These are phyloP conservation scores for Vitis hybrid DNA, from an alignment of 177 flowering plant species.

Conservation along the genomic window DNA sequence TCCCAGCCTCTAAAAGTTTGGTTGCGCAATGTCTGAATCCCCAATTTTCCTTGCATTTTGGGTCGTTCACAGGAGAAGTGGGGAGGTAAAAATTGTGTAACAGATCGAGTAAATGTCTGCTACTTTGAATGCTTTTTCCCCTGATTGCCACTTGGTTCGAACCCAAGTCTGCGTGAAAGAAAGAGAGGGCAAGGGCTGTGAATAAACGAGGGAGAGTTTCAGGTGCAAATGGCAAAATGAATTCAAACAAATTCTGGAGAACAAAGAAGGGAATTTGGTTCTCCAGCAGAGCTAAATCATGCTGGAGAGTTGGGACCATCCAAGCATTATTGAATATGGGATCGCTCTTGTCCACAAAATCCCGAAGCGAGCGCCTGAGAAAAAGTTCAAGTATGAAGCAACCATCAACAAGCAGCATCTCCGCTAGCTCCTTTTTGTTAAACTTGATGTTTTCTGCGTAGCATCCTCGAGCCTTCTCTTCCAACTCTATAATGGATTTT, in stretches of 20 bases:
- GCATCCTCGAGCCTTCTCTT: conserved; percentile 1
- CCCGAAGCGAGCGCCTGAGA: neutral
- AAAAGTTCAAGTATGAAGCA: conserved; percentile 18
- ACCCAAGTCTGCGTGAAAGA: conserved; percentile 6
- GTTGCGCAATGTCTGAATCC: conserved; percentile 9
- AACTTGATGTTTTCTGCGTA: conserved; percentile 5
- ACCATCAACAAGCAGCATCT: conserved; percentile 16
- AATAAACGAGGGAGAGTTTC: neutral
- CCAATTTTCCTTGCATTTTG: neutral
- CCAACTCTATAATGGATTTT: conserved; percentile 2
- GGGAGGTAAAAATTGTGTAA: conserved; percentile 9
- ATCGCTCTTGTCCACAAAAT: neutral
- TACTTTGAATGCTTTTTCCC: neutral
- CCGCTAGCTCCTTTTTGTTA: neutral
- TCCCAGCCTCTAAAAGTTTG: conserved; percentile 8
- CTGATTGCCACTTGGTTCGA: neutral
- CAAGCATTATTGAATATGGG: conserved; percentile 4
- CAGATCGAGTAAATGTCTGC: conserved; percentile 10
- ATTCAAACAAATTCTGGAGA: conserved; percentile 8
- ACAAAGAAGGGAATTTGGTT: conserved; percentile 20
- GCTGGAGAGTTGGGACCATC: neutral
- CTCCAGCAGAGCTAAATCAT: conserved; percentile 12
- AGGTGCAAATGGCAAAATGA: neutral
- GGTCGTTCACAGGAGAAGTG: neutral
- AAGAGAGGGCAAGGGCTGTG: conserved; percentile 3